Conservation (phyloP, 2,329 filamentous ascomycete species). For the Xylaria sp. region DNA sequence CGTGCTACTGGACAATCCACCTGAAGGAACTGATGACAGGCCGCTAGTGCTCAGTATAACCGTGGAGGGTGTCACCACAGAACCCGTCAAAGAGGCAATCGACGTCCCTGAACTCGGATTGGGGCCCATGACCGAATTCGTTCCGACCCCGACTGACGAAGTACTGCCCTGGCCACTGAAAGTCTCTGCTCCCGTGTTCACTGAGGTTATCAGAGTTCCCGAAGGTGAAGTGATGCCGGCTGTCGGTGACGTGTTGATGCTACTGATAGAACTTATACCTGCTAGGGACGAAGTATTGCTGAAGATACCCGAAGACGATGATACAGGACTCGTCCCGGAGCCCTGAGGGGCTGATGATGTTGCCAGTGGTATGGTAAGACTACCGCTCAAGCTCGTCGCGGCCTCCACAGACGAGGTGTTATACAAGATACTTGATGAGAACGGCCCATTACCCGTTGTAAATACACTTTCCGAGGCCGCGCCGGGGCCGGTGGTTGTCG, state of each 20-base stretch:
- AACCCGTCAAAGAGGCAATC: constrained; percentile 13
- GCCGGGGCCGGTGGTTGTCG: constrained; percentile 18
- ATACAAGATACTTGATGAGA: constrained; percentile 10
- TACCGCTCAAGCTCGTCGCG: constrained; percentile 31
- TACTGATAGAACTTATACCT: constrained; percentile 6
- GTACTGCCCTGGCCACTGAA: constrained; percentile 17
- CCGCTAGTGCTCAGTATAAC: constrained; percentile 14
- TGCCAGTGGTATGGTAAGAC: constrained; percentile 15
- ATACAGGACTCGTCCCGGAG: constrained; percentile 9
- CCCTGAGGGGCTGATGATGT: constrained; percentile 13
- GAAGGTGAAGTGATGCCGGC: constrained; percentile 1
- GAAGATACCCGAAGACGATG: constrained; percentile 14
- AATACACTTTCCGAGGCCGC: neutral
- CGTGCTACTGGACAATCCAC: constrained; percentile 2
- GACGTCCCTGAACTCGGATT: constrained; percentile 9
- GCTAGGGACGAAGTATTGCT: constrained; percentile 16
- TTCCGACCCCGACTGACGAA: neutral
- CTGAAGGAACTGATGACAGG: constrained; percentile 13
- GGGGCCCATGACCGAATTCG: neutral
- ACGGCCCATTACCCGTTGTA: constrained; percentile 10
- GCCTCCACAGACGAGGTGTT: constrained; percentile 25
- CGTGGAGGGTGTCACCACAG: constrained; percentile 19
- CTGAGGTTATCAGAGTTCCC: constrained; percentile 19
- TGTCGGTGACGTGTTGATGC: constrained; percentile 4
- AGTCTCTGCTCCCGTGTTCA: constrained; percentile 18